phyloP scores from a whole-genome alignment of 164 flowering plant species.

The grape (Vitis vinifera) region ASM3070453v1 NC_081807.1:7313501-7314000 shows the following conservation, averaged over 20 bases:
- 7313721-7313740: neutral
- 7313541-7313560: too few species aligned
- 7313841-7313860: neutral
- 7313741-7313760: neutral
- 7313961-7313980: constrained; percentile 28
- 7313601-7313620: too few species aligned
- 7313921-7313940: constrained; percentile 48
- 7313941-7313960: constrained; percentile 38
- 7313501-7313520: too few species aligned
- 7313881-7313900: neutral
- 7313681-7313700: too few species aligned
- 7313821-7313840: neutral
- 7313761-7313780: neutral
- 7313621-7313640: too few species aligned
- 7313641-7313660: too few species aligned
- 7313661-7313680: too few species aligned
- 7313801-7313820: neutral
- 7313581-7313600: too few species aligned
- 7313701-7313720: too few species aligned
- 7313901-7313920: constrained; percentile 62
- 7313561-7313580: too few species aligned
- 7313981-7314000: constrained; percentile 34
- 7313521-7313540: too few species aligned
- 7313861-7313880: neutral
- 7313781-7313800: neutral